phyloP scores from a whole-genome alignment of 75 land plant genomes.

The Pinus taeda region DNA sequence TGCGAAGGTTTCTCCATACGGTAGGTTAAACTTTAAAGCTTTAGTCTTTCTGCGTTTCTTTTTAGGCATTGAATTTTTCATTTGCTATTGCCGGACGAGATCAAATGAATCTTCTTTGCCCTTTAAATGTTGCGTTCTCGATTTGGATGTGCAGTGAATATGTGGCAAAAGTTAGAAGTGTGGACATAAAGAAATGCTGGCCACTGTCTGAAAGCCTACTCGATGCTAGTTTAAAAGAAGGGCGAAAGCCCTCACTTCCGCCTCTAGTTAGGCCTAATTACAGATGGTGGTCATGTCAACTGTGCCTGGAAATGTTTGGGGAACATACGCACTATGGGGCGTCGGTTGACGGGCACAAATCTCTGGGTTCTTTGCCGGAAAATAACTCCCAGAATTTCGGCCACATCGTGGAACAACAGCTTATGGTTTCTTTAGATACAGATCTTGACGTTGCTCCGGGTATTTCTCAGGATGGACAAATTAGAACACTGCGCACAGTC shows the following conservation, averaged over 20 bases:
- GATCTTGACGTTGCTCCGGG: not conserved
- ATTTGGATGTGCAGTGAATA: not conserved
- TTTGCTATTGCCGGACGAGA: too few species aligned
- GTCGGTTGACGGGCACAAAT: not conserved
- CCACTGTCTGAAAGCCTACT: not conserved
- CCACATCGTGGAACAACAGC: not conserved
- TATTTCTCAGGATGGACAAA: not conserved
- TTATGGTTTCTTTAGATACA: not conserved
- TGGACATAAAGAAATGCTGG: conserved; percentile 6
- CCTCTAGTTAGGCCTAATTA: conserved; percentile 1
- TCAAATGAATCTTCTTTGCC: too few species aligned
- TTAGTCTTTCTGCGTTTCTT: not conserved
- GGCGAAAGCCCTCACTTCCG: not conserved
- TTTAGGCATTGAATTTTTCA: too few species aligned
- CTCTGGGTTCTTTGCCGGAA: not conserved
- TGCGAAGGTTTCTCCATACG: conserved; percentile 9
- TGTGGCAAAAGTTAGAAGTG: conserved; percentile 1
- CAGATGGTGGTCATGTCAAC: not conserved
- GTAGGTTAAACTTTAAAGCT: not conserved
- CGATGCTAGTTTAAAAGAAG: not conserved
- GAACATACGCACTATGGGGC: not conserved
- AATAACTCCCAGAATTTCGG: too few species aligned
- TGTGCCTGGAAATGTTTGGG: not conserved
- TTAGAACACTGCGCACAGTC: not conserved
- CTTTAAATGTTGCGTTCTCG: too few species aligned